A percentile compares a stretch with the other conserved stretches of the same genome.
Evolutionary conservation across 441 rosid genomes (phyloP).

Genomic region (Geranium incanum): DNA sequence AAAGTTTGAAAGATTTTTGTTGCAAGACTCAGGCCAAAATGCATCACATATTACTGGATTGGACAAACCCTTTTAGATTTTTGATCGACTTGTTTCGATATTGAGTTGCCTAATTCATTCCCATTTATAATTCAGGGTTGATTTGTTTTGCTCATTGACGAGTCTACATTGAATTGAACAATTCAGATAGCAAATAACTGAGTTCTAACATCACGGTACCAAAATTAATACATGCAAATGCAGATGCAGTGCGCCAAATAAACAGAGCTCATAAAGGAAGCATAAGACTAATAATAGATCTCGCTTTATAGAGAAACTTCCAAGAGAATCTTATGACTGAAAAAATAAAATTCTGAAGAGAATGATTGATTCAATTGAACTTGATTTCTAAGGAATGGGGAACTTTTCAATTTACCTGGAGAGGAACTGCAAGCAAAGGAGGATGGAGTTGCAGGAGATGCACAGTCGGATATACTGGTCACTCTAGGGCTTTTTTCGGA

Average conservation of each 20-base stretch:
- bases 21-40: neutral
- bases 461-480: slow-evolving; percentile 48
- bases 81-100: neutral
- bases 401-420: slow-evolving; percentile 44
- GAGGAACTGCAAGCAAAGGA: slow-evolving; percentile 90
- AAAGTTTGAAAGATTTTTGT: too few species aligned
- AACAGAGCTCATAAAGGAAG: neutral
- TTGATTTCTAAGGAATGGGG: neutral
- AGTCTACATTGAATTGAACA: neutral
- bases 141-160: neutral
- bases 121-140: neutral
- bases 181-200: neutral
- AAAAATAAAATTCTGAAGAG: neutral
- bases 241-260: neutral
- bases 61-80: neutral
- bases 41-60: neutral
- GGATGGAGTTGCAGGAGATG: slow-evolving; percentile 88
- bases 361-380: neutral
- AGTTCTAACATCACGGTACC: neutral
- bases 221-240: neutral
- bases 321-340: neutral
- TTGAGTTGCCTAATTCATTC: neutral
- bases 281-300: neutral
- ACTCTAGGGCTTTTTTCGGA: slow-evolving; percentile 63
- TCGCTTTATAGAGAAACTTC: neutral